phyloP scores from a whole-genome alignment of 768 basidiomycete genomes.

The Russula brevipes region DNA sequence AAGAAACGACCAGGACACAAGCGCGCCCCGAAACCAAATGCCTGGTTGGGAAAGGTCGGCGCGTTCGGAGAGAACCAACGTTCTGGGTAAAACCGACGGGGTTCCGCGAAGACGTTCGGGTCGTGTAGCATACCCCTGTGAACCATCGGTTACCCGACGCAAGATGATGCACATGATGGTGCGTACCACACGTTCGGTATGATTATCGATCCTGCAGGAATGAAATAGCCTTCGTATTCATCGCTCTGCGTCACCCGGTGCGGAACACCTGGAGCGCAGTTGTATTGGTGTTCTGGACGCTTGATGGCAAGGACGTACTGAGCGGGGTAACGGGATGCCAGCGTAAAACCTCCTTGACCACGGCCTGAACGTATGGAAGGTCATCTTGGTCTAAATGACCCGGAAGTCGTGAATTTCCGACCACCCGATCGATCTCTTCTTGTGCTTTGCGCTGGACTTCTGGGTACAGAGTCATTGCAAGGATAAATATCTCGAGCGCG shows the following conservation, averaged over 20 bases:
- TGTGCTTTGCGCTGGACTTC: neutral
- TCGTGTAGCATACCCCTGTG: constrained; percentile 1
- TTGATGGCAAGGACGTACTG: neutral
- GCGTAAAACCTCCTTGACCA: neutral
- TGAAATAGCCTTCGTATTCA: neutral
- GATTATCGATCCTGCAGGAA: neutral
- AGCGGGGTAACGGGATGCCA: neutral
- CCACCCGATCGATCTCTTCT: neutral
- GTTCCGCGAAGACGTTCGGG: neutral
- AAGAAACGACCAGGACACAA: neutral
- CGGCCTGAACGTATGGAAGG: neutral
- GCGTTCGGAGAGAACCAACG: neutral
- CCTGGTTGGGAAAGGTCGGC: neutral
- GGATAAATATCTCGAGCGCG: neutral
- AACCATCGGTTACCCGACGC: neutral
- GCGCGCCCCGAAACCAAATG: neutral
- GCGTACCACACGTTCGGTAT: neutral
- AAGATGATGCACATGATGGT: neutral
- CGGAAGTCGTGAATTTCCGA: neutral
- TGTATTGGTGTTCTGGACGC: neutral
- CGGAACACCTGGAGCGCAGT: neutral
- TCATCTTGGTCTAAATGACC: neutral
- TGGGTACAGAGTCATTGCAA: neutral
- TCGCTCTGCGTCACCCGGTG: neutral
- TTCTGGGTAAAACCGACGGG: neutral